phyloP scores from a whole-genome alignment of 2,329 filamentous ascomycete genomes.

The Pestalotiopsis sp. region DNA sequence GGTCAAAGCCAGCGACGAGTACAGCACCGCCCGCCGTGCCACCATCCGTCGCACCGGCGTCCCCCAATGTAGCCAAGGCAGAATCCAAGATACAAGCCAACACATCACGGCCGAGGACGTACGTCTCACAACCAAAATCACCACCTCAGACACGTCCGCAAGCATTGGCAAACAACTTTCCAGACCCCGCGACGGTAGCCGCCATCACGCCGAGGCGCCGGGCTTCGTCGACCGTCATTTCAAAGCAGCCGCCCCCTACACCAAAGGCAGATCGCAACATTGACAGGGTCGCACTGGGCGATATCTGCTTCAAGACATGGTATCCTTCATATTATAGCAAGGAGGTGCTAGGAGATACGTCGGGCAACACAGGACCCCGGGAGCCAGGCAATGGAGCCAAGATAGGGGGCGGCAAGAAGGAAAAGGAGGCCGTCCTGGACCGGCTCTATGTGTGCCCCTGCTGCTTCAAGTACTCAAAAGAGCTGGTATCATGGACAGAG shows the following conservation, averaged over 20 bases:
- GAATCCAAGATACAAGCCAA: conserved; percentile 4
- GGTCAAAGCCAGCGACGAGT: not conserved
- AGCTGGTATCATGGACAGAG: conserved; percentile 59
- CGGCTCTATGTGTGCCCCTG: conserved; percentile 84
- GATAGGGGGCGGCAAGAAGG: conserved; percentile 36
- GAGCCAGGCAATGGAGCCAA: conserved; percentile 27
- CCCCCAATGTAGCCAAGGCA: conserved; percentile 2
- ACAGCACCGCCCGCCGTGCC: conserved; percentile 3
- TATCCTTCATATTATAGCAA: conserved; percentile 89
- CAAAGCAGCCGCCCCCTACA: conserved; percentile 30
- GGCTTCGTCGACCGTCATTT: not conserved
- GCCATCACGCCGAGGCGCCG: conserved; percentile 16
- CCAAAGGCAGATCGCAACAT: conserved; percentile 72
- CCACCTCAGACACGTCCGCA: conserved; percentile 2
- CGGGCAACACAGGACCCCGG: conserved; percentile 28
- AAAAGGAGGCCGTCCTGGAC: conserved; percentile 54
- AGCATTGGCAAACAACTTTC: not conserved
- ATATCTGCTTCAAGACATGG: conserved; percentile 85
- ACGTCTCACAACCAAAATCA: conserved; percentile 8
- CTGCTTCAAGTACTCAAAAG: conserved; percentile 90
- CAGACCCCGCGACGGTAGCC: conserved; percentile 1
- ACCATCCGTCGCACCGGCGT: conserved; percentile 4
- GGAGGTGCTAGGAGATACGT: conserved; percentile 61
- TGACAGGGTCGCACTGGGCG: conserved; percentile 82
- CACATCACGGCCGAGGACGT: conserved; percentile 10